These are phyloP conservation scores for Aspergillus panamensis DNA, from an alignment of 495 filamentous ascomycete genomes.

Conservation along the genomic window DNA sequence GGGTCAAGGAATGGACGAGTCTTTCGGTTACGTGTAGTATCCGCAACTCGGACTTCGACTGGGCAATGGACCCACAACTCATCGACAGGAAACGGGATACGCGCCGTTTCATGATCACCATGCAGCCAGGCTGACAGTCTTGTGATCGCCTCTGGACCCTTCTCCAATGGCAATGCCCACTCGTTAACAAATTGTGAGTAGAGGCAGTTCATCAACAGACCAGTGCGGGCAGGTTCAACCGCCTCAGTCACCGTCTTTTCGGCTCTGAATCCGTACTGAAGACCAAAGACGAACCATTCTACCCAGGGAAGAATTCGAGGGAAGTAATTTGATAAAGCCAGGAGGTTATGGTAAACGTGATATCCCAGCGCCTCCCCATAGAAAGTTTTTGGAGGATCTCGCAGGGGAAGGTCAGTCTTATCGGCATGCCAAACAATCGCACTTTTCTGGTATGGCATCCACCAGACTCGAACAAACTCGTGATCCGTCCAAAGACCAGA, in stretches of 20 bases:
- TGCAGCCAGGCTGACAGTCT: slow-evolving; percentile 85
- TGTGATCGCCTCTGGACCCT: slow-evolving; percentile 82
- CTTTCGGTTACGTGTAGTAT: slow-evolving; percentile 56
- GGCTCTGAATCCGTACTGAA: slow-evolving; percentile 82
- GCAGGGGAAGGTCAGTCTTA: slow-evolving; percentile 57
- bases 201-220: slow-evolving; percentile 91
- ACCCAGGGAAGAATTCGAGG: slow-evolving; percentile 79
- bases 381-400: slow-evolving; percentile 55
- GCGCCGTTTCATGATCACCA: slow-evolving; percentile 49
- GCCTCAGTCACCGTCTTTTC: slow-evolving; percentile 63
- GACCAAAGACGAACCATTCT: slow-evolving; percentile 91
- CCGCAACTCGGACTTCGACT: slow-evolving; percentile 83
- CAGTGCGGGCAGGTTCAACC: slow-evolving; percentile 73
- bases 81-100: slow-evolving; percentile 75
- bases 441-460: slow-evolving; percentile 86
- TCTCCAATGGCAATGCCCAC: slow-evolving; percentile 88
- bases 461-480: slow-evolving; percentile 94
- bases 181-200: slow-evolving; percentile 98
- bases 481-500: slow-evolving; percentile 72
- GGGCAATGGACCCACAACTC: slow-evolving; percentile 89
- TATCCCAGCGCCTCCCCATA: slow-evolving; percentile 80
- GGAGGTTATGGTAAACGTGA: slow-evolving; percentile 82
- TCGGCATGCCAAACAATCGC: slow-evolving; percentile 86
- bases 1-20: slow-evolving; percentile 79
- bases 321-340: slow-evolving; percentile 72